These are phyloP conservation scores for Sanghuangporus weigelae DNA, from an alignment of 1,284 basidiomycete species.

Conservation along the genomic window DNA sequence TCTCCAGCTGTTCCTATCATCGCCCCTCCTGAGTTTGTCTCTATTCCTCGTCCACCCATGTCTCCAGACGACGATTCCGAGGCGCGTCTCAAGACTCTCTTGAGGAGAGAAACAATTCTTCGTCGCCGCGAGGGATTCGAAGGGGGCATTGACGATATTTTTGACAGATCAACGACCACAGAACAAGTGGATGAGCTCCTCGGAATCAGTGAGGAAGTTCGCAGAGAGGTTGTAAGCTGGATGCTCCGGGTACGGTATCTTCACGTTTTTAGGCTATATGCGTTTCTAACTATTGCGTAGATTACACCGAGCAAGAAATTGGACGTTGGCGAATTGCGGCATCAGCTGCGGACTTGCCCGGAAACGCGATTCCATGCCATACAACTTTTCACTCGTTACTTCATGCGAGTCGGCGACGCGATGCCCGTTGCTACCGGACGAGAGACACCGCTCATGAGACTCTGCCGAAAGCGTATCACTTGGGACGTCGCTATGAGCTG, in stretches of 20 bases:
- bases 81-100: constrained; percentile 9
- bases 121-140: constrained; percentile 14
- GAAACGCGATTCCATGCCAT: constrained; percentile 18
- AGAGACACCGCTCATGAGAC: constrained; percentile 17
- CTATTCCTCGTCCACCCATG: constrained; percentile 10
- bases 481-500: constrained; percentile 19
- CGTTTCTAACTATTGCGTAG: neutral
- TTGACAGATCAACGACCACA: constrained; percentile 8
- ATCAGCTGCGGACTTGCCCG: constrained; percentile 12
- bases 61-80: constrained; percentile 14
- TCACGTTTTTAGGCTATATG: neutral
- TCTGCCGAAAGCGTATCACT: constrained; percentile 11
- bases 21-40: constrained; percentile 9
- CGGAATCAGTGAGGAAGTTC: constrained; percentile 11
- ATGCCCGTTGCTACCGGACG: constrained; percentile 13
- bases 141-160: constrained; percentile 7
- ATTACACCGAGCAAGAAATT: constrained; percentile 16
- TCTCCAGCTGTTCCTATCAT: constrained; percentile 8
- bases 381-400: constrained; percentile 15
- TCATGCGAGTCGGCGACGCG: constrained; percentile 14
- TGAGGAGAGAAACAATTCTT: constrained; percentile 5
- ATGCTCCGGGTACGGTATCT: constrained; percentile 12
- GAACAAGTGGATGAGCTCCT: constrained; percentile 10
- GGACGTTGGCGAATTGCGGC: constrained; percentile 2
- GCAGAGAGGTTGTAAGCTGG: constrained; percentile 12